Evolutionary conservation across 345 rosid genomes (phyloP), one percentile per base, ranked within the genome.

Genomic region (Gossypium stocksii): DNA sequence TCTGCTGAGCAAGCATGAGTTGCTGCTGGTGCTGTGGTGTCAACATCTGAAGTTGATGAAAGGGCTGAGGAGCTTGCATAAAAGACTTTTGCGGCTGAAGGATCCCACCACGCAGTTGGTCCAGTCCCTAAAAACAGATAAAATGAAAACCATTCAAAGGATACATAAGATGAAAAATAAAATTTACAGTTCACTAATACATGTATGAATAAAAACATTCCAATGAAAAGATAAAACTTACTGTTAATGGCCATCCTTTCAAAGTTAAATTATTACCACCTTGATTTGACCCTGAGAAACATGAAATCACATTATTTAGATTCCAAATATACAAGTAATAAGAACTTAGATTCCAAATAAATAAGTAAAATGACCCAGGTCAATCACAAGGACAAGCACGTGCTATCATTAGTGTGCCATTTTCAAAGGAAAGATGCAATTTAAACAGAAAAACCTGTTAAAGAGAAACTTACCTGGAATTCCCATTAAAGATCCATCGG

Each of bases 11-110:
- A 56, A 94, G 87, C 89, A 94, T 73, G 77, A 94, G 94, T 82
- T 94, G 98, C 80, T 93, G 98, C 80, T 90, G 98, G 70, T 94
- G 97, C 72, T 92, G 98, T n/a, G 97, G 96, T 53, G 93, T 64
- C 82, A 93, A 71, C 98, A 93, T 93, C 84, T 90, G 97, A 79
- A 93, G 85, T 76, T 88, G 97, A 78, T 89, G 95, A 84, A 87
- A 94, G 48, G 97, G 86, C 81, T 90, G 97, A 53, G 93, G 93
- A 72, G 92, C 79, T 83, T 91, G 98, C 72, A 94, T 87, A 81
- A 84, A 94, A 78, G 98, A 82, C 80, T 94, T 94, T 81, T 89
- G 98, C 76, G 74, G 96, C 74, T 89, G 98, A 69, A 91, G 97
- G 41, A 85, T 73, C 67, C 97, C 94, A 78, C 91, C 20, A 49